Base-by-base conservation (phyloP, 306 rosid species). In the Vicia villosa region DNA sequence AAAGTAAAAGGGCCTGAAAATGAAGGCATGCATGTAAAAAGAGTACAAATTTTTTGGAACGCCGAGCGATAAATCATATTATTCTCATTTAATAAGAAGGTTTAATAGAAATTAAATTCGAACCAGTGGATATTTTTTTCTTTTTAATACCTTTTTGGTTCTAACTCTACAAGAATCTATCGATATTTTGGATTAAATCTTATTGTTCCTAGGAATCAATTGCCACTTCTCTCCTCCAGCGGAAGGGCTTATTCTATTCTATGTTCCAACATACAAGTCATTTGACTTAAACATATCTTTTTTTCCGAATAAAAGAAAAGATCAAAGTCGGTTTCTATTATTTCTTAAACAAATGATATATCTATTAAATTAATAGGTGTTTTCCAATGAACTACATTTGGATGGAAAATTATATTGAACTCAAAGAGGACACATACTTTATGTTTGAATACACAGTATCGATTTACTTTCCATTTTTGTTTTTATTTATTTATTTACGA, bases 1-100 rank as follows among this genome's bases (percentile, higher is more conserved):
- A 87, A 84, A 87, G 90, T 68, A 78, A 59, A 77, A 60, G 83
- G 38, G 80, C 88, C 99, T 91, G 81, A 63, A 74, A 68, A 69
- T 61, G 50, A 66, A 72, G 56, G 68, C 52, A 66, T 62, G 34
- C n/a, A 65, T 36, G 56, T 63, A 17, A 69, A 61, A 63, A 66
- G 66, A 52, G 72, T 55, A 57, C 41, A 74, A 40, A 38, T 52
- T 12, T 30, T 32, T 56, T 49, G 58, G 46, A 56, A 47, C 55
- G 47, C 34, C 60, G 34, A 82, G 80, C 68, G 72, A 68, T 24
- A 63, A 60, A 56, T 47, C 15, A 79, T 17, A 68, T 34, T 37
- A 56, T 52, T 45, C 54, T 32, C 51, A 24, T 24, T 3, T 24
- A 24, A 24, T 24, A 24, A 24, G 28, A 24, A 24, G 28, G 28